A percentile compares a stretch with the other conserved stretches of the same genome.
Evolutionary conservation across 75 land plant species (phyloP).

Genomic region (Pinus albicaulis): DNA sequence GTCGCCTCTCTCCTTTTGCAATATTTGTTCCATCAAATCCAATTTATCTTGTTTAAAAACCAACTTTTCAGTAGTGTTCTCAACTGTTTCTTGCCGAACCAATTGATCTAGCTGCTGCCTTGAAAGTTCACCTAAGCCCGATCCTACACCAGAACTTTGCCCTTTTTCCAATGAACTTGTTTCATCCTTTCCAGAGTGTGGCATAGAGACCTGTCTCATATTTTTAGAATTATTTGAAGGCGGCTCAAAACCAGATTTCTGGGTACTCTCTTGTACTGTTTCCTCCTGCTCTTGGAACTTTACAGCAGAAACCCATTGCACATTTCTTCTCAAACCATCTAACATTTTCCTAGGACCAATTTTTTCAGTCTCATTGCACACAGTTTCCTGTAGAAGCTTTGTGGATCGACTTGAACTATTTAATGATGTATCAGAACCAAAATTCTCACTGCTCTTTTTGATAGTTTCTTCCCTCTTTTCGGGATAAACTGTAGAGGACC

Average conservation of each 20-base stretch:
- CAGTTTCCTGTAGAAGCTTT: slow-evolving; percentile 13
- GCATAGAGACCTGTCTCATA: slow-evolving; percentile 3
- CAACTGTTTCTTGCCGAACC: neutral
- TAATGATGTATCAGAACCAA: neutral
- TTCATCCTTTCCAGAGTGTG: neutral
- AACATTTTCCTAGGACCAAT: slow-evolving; percentile 6
- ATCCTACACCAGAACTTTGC: slow-evolving; percentile 13
- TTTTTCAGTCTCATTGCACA: slow-evolving; percentile 24
- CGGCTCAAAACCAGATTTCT: slow-evolving; percentile 3
- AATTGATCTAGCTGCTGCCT: slow-evolving; percentile 3
- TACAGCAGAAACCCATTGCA: slow-evolving; percentile 1
- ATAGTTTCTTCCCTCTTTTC: slow-evolving; percentile 6
- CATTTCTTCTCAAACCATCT: slow-evolving; percentile 2
- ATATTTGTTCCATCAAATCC: slow-evolving; percentile 4
- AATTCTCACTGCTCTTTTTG: neutral
- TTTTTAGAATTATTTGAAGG: slow-evolving; percentile 10
- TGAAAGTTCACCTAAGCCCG: slow-evolving; percentile 2
- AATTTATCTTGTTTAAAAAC: neutral
- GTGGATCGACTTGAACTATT: neutral
- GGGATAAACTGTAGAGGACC: slow-evolving; percentile 6
- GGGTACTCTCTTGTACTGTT: slow-evolving; percentile 10
- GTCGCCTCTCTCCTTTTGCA: slow-evolving; percentile 3
- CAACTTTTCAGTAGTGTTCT: neutral
- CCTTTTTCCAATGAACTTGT: neutral
- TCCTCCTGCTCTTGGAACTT: slow-evolving; percentile 5